Base-by-base conservation (phyloP, 306 rosid genomes). In the Cicer pinnatifidum region DNA sequence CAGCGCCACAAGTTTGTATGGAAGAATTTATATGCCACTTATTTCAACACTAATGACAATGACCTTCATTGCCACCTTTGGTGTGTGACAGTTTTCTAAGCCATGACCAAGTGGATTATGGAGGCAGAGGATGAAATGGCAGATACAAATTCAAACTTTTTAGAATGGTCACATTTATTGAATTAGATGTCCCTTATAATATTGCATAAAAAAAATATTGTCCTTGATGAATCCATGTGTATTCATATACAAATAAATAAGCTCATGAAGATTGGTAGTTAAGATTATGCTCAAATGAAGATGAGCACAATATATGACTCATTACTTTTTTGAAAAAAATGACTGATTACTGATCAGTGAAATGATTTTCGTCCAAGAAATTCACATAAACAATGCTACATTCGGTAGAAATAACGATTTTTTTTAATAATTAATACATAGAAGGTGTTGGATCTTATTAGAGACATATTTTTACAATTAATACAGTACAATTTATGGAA, bases 11-110 rank as follows among this genome's bases (percentile, higher is more conserved):
- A 86, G 76, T 73, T 20, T 75, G 65, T 54, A 74, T 7, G 82
- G 79, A 48, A 83, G 79, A 78, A 65, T 54, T 4, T 79, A 61
- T 58, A 15, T 77, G 78, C 71, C 88, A 37, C 6, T 79, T 73
- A 44, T 77, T 20, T 76, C 89, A 63, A 67, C 73, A 4, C 16
- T 73, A 23, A 44, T 64, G 16, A 78, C 85, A 4, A 45, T 83
- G 75, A 82, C 37, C 66, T 73, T 86, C 61, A 28, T 83, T 15
- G 82, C 82, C 81, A 84, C 82, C 50, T 71, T 83, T 72, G 73
- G 66, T 50, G 28, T 82, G 67, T 86, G 60, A 78, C 77, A 58
- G 1, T 12, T 51, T 77, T 10, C 46, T 54, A 15, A 19, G 62
- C 13, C 28, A 65, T 58, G 7, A 16, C 13, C 19, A 3, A 15